A percentile compares a stretch with the other conserved stretches of the same genome.
These are phyloP conservation scores for Gillenia trifoliata DNA, from an alignment of 306 rosid species.

Conservation along the genomic window DNA sequence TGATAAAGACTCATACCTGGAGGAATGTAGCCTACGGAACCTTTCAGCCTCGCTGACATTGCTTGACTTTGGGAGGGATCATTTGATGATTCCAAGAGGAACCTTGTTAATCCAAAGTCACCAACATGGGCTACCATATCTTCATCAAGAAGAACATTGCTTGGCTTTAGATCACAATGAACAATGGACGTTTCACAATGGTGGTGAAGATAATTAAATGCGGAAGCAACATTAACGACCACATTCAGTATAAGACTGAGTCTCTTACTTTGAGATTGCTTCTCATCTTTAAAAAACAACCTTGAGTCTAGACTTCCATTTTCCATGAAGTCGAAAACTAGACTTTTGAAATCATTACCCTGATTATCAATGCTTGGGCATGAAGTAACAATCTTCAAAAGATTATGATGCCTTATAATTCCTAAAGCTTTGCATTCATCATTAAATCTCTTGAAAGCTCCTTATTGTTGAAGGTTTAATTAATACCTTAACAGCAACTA, in stretches of 20 bases:
- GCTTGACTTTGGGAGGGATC: neutral
- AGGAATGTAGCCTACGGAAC: constrained; percentile 38
- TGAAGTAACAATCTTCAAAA: constrained; percentile 35
- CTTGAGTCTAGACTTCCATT: constrained; percentile 33
- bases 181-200: constrained; percentile 25
- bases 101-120: constrained; percentile 35
- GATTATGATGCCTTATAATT: constrained; percentile 34
- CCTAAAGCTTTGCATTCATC: constrained; percentile 34
- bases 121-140: constrained; percentile 6
- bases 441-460: constrained; percentile 38
- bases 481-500: constrained; percentile 39
- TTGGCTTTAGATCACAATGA: constrained; percentile 13
- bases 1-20: constrained; percentile 17
- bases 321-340: constrained; percentile 33
- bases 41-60: constrained; percentile 15
- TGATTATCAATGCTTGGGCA: constrained; percentile 24
- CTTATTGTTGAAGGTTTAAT: constrained; percentile 36
- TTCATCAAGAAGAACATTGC: too few relatives aligned
- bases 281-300: constrained; percentile 20
- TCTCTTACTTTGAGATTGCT: neutral
- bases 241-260: constrained; percentile 16
- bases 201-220: constrained; percentile 30
- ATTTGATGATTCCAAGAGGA: constrained; percentile 21
- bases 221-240: neutral
- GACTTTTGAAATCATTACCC: constrained; percentile 38